Conservation (phyloP, 140 eudicot species). For the Stevia rebaudiana region DNA sequence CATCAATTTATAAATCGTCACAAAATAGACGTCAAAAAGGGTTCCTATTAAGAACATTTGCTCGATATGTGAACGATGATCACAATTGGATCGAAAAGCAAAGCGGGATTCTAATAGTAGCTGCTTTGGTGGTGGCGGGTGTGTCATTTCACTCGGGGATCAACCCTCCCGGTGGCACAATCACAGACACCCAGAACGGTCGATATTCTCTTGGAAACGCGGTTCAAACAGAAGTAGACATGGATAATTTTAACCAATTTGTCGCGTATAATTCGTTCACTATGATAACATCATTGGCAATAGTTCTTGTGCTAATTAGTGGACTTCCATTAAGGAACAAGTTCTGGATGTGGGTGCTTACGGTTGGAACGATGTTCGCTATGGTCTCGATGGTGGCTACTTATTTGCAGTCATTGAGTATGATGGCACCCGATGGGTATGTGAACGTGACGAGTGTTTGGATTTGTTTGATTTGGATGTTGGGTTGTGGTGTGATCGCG, state of each 20-base stretch:
- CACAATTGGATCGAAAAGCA: neutral
- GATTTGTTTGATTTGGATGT: neutral
- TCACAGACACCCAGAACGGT: neutral
- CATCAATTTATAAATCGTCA: no score
- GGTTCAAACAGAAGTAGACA: neutral
- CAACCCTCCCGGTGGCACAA: neutral
- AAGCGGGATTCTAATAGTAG: neutral
- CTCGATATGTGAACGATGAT: neutral
- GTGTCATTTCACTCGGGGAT: neutral
- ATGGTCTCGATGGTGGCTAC: neutral
- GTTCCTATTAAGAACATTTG: neutral
- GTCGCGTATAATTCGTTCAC: neutral
- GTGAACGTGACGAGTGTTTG: neutral
- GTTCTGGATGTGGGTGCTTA: conserved; percentile 10
- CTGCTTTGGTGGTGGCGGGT: neutral
- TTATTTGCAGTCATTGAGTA: neutral
- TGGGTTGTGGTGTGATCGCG: neutral
- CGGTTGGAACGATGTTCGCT: neutral
- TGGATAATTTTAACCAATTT: neutral
- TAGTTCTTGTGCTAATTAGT: neutral
- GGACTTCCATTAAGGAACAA: neutral
- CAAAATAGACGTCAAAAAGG: neutral
- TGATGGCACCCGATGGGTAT: neutral
- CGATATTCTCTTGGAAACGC: neutral
- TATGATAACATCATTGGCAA: neutral